These are phyloP conservation scores for Geum urbanum DNA, from an alignment of 306 rosid genomes.

Conservation along the genomic window DNA sequence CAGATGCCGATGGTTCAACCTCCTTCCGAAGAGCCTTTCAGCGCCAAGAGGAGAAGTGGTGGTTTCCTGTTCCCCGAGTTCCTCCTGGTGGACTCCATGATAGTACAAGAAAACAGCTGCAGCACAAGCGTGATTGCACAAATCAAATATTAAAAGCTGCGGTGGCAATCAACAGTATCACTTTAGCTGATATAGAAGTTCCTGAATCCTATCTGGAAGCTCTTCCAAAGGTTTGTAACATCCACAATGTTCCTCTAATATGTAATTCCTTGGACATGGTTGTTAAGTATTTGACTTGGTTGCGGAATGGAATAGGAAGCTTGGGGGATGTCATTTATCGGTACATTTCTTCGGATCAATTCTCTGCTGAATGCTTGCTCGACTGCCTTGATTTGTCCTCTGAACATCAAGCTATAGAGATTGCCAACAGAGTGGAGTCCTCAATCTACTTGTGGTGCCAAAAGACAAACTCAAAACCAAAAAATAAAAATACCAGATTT, in stretches of 20 bases:
- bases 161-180: conserved; percentile 74
- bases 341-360: conserved; percentile 79
- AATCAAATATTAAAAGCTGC: conserved; percentile 87
- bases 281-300: conserved; percentile 22
- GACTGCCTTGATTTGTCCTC: conserved; percentile 86
- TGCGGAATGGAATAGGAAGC: conserved; percentile 80
- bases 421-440: conserved; percentile 80
- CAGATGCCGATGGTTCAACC: conserved; percentile 62
- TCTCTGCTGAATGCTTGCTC: conserved; percentile 74
- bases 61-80: conserved; percentile 93
- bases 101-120: conserved; percentile 64
- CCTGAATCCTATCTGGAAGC: conserved; percentile 82
- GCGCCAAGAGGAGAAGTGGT: conserved; percentile 94
- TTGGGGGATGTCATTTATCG: conserved; percentile 92
- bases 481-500: conserved; percentile 33
- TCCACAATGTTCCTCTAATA: background rate
- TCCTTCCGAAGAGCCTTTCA: conserved; percentile 66
- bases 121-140: conserved; percentile 84
- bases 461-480: conserved; percentile 53
- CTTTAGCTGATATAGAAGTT: conserved; percentile 79
- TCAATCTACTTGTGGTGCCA: conserved; percentile 66
- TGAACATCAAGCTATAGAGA: conserved; percentile 93
- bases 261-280: background rate
- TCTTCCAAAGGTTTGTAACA: conserved; percentile 69
- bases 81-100: conserved; percentile 82